Conservation (phyloP, 192 early-diverging fungal genomes). For the Haplosporangium gracile region DNA sequence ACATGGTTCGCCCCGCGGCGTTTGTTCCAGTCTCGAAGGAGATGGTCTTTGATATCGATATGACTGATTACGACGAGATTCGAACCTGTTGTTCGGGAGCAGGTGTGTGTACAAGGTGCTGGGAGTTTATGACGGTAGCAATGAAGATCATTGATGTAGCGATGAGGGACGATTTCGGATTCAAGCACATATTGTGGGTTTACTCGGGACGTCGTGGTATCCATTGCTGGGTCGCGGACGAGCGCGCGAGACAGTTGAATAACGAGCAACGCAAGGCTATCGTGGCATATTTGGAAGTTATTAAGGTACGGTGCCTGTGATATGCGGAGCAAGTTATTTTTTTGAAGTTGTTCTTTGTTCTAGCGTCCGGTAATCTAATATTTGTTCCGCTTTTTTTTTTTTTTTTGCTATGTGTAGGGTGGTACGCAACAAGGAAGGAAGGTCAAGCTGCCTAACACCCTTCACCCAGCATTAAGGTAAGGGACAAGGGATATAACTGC, state of each 20-base stretch:
- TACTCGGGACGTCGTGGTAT: constrained; percentile 97
- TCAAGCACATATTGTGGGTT: constrained; percentile 93
- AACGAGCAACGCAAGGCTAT: constrained; percentile 86
- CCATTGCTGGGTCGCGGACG: constrained; percentile 98
- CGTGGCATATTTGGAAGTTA: constrained; percentile 85
- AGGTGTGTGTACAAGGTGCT: constrained; percentile 90
- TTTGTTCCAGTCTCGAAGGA: constrained; percentile 89
- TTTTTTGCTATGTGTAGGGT: constrained; percentile 64
- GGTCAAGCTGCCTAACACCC: constrained; percentile 71
- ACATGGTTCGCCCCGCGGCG: constrained; percentile 74
- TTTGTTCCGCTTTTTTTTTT: not conserved
- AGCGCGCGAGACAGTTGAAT: constrained; percentile 82
- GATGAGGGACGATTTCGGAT: constrained; percentile 94
- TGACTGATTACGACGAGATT: constrained; percentile 99
- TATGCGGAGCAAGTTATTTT: constrained; percentile 12
- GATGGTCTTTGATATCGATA: constrained; percentile 99
- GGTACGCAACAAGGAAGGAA: constrained; percentile 80
- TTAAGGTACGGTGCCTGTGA: constrained; percentile 58
- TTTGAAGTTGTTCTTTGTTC: not conserved
- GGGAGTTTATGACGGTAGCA: constrained; percentile 94
- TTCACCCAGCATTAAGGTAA: constrained; percentile 83
- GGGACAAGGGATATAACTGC: not conserved
- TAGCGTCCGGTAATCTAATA: not conserved
- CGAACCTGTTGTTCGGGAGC: constrained; percentile 95
- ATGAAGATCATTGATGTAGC: constrained; percentile 89